Percentiles rank a stretch among this genome's conserved stretches.
Conservation (phyloP, 2,329 filamentous ascomycete species). For the Pyricularia pennisetigena region DNA sequence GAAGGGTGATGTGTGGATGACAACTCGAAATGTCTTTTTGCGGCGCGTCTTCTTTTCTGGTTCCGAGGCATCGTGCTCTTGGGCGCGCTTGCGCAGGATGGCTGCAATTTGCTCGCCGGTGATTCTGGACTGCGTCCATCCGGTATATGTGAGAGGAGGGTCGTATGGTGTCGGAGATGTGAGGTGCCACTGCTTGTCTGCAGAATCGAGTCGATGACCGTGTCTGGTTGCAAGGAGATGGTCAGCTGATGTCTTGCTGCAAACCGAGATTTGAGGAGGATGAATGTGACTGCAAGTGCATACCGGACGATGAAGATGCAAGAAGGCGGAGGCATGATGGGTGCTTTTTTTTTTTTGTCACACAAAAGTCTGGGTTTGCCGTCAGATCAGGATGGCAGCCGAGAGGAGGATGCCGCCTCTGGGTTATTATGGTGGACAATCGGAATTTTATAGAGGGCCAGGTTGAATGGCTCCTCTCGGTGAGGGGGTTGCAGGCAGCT, state of each 20-base stretch:
- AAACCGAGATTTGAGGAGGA: neutral
- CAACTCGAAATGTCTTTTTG: constrained; percentile 60
- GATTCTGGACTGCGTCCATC: constrained; percentile 78
- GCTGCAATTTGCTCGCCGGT: constrained; percentile 77
- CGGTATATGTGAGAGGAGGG: constrained; percentile 86
- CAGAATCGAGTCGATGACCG: constrained; percentile 85
- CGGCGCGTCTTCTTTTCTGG: constrained; percentile 21
- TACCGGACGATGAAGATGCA: constrained; percentile 41
- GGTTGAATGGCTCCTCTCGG: neutral
- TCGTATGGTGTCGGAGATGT: constrained; percentile 92
- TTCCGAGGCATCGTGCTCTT: constrained; percentile 26
- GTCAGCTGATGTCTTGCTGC: neutral
- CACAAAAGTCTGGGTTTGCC: neutral
- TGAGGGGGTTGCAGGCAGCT: neutral
- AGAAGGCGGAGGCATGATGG: constrained; percentile 25
- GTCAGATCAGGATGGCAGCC: neutral
- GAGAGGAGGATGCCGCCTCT: neutral
- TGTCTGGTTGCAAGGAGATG: constrained; percentile 45
- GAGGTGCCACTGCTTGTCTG: constrained; percentile 91
- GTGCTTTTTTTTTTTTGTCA: neutral
- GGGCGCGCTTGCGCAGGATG: constrained; percentile 48
- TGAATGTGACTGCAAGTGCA: neutral
- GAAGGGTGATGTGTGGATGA: constrained; percentile 91
- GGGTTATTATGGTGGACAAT: neutral
- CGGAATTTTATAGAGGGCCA: neutral